phyloP scores from a whole-genome alignment of 2,329 filamentous ascomycete genomes.

The Emergomyces africanus region DNA sequence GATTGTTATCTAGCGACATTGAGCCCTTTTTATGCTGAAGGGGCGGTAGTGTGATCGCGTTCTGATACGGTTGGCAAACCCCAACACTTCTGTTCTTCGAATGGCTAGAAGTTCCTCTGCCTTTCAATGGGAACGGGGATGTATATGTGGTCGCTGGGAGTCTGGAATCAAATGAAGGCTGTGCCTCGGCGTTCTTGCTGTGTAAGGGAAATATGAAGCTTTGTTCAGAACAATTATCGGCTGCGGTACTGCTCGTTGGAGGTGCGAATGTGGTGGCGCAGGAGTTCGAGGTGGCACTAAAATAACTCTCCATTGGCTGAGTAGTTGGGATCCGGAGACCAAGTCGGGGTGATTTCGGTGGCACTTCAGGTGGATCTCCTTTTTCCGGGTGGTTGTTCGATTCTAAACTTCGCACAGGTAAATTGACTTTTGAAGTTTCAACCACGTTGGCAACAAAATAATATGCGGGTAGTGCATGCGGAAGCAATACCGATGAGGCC shows the following conservation, averaged over 20 bases:
- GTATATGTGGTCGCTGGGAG: neutral
- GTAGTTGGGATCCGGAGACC: constrained; percentile 7
- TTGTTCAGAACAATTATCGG: neutral
- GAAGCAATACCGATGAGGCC: constrained; percentile 4
- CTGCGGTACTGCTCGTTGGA: neutral
- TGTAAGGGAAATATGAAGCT: constrained; percentile 3
- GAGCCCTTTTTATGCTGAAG: neutral
- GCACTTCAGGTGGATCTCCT: constrained; percentile 14
- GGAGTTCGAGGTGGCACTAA: constrained; percentile 2
- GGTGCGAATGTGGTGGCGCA: neutral
- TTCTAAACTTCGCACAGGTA: neutral
- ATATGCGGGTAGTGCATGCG: constrained; percentile 2
- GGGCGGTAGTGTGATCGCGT: neutral
- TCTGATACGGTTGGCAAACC: neutral
- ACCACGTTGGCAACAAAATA: neutral
- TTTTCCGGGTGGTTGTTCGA: neutral
- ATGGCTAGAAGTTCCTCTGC: neutral
- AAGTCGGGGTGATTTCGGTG: constrained; percentile 17
- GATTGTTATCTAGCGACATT: neutral
- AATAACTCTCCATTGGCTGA: constrained; percentile 4
- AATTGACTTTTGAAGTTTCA: neutral
- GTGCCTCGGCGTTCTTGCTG: neutral
- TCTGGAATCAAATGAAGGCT: neutral
- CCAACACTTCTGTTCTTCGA: neutral
- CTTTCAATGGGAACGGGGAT: neutral